Conservation (phyloP, 2,329 filamentous ascomycete genomes). For the Colletotrichum spaethianum region DNA sequence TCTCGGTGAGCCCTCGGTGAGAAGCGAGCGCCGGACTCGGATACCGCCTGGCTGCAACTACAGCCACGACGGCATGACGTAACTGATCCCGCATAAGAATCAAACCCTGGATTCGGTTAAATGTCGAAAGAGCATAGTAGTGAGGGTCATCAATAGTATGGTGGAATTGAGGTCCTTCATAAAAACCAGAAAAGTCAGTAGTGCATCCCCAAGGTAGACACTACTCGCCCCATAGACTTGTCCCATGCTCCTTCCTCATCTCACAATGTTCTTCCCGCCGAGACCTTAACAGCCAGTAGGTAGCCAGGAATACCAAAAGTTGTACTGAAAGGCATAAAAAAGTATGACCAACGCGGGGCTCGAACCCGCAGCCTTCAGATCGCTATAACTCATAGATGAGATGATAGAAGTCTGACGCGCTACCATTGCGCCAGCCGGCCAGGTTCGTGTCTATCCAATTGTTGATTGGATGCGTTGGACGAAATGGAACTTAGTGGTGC, state of each 20-base stretch:
- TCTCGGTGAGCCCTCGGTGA: slow-evolving; percentile 34
- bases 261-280: no score
- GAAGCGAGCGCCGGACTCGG: background rate
- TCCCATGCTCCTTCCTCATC: no score
- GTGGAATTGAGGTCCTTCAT: no score
- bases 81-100: background rate
- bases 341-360: slow-evolving; percentile 38
- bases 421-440: slow-evolving; percentile 42
- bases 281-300: no score
- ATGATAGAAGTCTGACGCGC: slow-evolving; percentile 40
- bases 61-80: slow-evolving; percentile 3
- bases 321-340: background rate
- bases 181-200: no score
- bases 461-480: slow-evolving; percentile 25
- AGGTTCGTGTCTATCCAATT: slow-evolving; percentile 8
- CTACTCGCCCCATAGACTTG: no score
- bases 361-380: slow-evolving; percentile 42
- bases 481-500: accelerated
- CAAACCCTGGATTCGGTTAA: background rate
- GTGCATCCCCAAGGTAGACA: no score
- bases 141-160: no score
- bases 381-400: accelerated
- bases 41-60: background rate
- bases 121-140: no score
- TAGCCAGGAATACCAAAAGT: no score